Percentiles rank a stretch among this genome's conserved stretches.
phyloP scores from a whole-genome alignment of 2,329 filamentous ascomycete species.

The Talaromyces verruculosus region DNA sequence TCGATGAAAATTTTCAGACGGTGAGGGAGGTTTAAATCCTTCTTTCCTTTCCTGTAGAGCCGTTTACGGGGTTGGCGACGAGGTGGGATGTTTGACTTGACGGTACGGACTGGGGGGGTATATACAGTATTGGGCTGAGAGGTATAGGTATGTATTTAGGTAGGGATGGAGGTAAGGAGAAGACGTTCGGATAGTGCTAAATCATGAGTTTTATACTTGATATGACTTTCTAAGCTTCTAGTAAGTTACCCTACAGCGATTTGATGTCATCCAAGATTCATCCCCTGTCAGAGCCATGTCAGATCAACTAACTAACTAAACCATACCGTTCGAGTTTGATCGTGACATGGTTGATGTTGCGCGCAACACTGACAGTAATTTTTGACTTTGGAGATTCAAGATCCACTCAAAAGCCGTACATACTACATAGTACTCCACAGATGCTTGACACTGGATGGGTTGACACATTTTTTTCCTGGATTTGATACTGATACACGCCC shows the following conservation, averaged over 20 bases:
- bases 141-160: neutral
- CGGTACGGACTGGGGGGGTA: neutral
- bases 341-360: neutral
- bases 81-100: constrained; percentile 1
- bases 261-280: neutral
- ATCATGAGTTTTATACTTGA: neutral
- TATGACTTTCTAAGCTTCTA: neutral
- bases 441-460: neutral
- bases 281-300: neutral
- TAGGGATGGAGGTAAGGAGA: neutral
- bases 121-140: neutral
- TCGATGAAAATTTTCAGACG: neutral
- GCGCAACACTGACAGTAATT: neutral
- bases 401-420: neutral
- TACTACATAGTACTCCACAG: neutral
- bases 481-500: neutral
- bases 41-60: neutral
- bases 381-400: neutral
- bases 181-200: neutral
- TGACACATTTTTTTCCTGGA: neutral
- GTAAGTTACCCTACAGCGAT: neutral
- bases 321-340: neutral
- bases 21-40: neutral
- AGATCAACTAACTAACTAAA: neutral
- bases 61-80: constrained; percentile 19